Base-by-base conservation (phyloP, 2,329 filamentous ascomycete genomes). In the Leptographium wingfieldii region DNA sequence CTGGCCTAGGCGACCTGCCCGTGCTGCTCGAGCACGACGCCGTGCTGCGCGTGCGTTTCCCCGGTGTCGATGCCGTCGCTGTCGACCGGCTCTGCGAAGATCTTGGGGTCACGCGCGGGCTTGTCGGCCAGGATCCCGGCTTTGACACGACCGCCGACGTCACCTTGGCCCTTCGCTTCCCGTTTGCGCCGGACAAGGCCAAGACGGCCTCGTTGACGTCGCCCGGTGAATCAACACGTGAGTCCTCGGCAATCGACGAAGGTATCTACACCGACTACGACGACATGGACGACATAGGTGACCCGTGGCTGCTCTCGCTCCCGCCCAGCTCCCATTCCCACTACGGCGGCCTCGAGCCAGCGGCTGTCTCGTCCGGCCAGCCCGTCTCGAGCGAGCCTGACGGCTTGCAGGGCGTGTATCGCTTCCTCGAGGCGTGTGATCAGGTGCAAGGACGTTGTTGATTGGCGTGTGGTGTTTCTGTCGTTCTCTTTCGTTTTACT, bases 11-110 rank as follows among this genome's bases (percentile, higher is more conserved):
- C 1, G 91, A 96, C 68, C 75, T 99, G 25, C 91, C 92, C 0
- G 83, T 97, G 40, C 79, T 83, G 0, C 79, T 96, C 58, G 83
- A 90, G 66, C 10, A 33, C 12, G 76, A 80, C 40, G 83, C 83
- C 5, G 80, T 82, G 0, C 74, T 96, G 4, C 84, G 91, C 40
- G 84, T 97, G 2, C 86, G 91, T 35, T 97, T 99, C 68, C 91
- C 92, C 0, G 94, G 94, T 3, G 92, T 94, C 63, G 92, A 97
- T 67, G 84, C 84, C 0, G 82, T 86, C 19, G 89, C 88, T 0
- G 87, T 96, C 0, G 90, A 95, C 69, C 77, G 80, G 3, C 79
- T 99, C 1, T 96, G 92, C 70, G 84, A 90, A 55, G 94, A 99
- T 69, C 80, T 95, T 12, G 88, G 87, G n/a, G 80, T 99, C 9